These are phyloP conservation scores for Beauveria sp. DNA, from an alignment of 2,329 filamentous ascomycete species.

Conservation along the genomic window DNA sequence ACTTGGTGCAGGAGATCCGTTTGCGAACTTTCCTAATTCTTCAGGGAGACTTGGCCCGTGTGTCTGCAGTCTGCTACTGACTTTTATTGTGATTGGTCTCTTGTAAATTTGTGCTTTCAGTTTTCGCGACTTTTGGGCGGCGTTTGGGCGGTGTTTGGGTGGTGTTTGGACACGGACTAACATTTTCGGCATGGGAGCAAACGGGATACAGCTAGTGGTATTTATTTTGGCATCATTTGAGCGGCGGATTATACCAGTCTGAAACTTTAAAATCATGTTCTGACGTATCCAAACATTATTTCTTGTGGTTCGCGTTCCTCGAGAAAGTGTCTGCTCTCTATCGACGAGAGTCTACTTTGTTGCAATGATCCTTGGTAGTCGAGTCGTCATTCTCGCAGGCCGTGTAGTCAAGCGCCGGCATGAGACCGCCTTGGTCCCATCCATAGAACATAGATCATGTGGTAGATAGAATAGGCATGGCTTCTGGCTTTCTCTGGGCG, in stretches of 20 bases:
- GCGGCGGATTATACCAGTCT: neutral
- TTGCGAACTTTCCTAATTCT: neutral
- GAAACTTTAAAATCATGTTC: neutral
- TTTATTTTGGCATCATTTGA: neutral
- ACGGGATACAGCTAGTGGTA: neutral
- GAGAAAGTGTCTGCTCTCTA: too few species aligned
- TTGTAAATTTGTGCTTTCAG: neutral
- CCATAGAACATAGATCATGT: too few species aligned
- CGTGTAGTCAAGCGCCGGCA: too few species aligned
- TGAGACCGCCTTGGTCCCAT: too few species aligned
- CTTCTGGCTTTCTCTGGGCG: too few species aligned
- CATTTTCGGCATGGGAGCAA: neutral
- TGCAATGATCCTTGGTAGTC: too few species aligned
- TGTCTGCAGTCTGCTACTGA: neutral
- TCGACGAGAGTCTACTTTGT: too few species aligned
- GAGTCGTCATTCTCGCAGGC: too few species aligned
- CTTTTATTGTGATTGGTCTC: neutral
- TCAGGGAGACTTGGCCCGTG: neutral
- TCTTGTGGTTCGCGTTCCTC: neutral
- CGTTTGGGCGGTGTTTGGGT: neutral
- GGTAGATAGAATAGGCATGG: too few species aligned
- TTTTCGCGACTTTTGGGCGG: neutral
- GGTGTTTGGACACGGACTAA: neutral
- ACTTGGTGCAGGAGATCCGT: conserved; percentile 1
- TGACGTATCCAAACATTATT: neutral